Base-by-base conservation (phyloP, 495 filamentous ascomycete genomes). In the Penicillium flavigenum region DNA sequence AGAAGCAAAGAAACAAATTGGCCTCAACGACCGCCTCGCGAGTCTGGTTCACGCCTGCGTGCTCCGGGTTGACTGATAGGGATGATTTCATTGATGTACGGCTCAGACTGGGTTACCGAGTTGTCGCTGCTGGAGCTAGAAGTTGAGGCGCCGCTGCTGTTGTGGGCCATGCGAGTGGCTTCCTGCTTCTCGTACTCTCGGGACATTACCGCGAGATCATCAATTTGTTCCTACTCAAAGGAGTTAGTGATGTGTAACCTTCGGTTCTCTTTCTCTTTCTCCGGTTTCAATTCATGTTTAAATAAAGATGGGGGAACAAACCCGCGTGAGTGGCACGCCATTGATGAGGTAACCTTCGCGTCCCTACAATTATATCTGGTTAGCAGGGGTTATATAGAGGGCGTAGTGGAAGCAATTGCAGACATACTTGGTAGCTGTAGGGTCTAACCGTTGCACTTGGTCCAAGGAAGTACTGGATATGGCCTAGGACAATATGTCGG, bases 281-380 rank as follows among this genome's bases (percentile, higher is more conserved):
- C 32, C 36, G 10, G 32, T 2, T 44, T 29, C 7, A 26, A 38
- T 34, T 17, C 29, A 27, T 34, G n/a, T 32, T 43, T 17, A 29
- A 47, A 31, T 29, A 50, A 44, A 32, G 11, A 14, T 5, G 7
- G 19, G 55, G 57, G 38, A 39, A 73, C 73, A 68, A 52, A 82
- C 80, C 68, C 80, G 72, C 56, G 80, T 82, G 45, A 82, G 66
- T 58, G 76, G 77, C 56, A 76, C 67, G 38, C 80, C 80, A 22
- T 69, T 67, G 47, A 82, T 75, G n/a, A 82, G 65, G 52, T 82
- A 82, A 31, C 80, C 80, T 67, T 82, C 79, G 39, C 80, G 77
- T 29, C 77, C 77, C 76, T 79, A 66, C 60, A 49, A 43, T 34
- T 47, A 56, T 38, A 63, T 61, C 56, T 63, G 54, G 53, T 69